A percentile compares a stretch with the other conserved stretches of the same genome.
phyloP scores from a whole-genome alignment of 257 asterid genomes.

The Craterostigma plantagineum region DNA sequence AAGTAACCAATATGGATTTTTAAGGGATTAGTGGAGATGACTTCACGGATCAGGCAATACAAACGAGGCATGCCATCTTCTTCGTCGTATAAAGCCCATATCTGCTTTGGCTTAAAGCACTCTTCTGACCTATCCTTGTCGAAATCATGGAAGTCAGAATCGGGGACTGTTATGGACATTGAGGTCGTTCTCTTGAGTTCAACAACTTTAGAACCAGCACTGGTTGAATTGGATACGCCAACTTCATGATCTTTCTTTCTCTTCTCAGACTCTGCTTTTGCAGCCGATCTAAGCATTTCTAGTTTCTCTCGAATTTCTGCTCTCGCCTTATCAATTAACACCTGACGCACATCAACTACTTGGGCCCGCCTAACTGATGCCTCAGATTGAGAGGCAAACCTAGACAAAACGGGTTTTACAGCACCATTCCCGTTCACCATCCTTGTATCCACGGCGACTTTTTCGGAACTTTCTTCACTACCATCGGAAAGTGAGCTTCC shows the following conservation, averaged over 20 bases:
- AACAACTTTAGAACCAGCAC: constrained; percentile 13
- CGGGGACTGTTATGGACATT: constrained; percentile 76
- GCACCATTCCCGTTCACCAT: constrained; percentile 25
- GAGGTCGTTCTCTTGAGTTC: constrained; percentile 43
- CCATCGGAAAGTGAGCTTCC: constrained; percentile 21
- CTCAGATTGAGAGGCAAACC: constrained; percentile 22
- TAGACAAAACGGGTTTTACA: constrained; percentile 19
- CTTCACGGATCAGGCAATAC: constrained; percentile 80
- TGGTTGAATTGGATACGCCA: constrained; percentile 4
- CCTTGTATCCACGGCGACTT: constrained; percentile 20
- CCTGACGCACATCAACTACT: constrained; percentile 44
- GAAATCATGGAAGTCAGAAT: constrained; percentile 89
- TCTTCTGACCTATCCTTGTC: constrained; percentile 79
- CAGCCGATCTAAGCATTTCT: constrained; percentile 39
- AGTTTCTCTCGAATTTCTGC: constrained; percentile 39
- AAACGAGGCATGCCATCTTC: constrained; percentile 99
- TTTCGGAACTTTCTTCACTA: constrained; percentile 17
- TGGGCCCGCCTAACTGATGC: constrained; percentile 38
- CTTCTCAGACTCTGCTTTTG: constrained; percentile 41
- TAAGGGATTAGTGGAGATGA: constrained; percentile 69
- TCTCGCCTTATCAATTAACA: constrained; percentile 60
- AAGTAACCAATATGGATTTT: constrained; percentile 72
- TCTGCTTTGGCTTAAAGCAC: constrained; percentile 81
- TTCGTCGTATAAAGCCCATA: constrained; percentile 95
- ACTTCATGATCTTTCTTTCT: constrained; percentile 23